phyloP scores from a whole-genome alignment of 2,329 filamentous ascomycete genomes.

The Exophiala sideris region DNA sequence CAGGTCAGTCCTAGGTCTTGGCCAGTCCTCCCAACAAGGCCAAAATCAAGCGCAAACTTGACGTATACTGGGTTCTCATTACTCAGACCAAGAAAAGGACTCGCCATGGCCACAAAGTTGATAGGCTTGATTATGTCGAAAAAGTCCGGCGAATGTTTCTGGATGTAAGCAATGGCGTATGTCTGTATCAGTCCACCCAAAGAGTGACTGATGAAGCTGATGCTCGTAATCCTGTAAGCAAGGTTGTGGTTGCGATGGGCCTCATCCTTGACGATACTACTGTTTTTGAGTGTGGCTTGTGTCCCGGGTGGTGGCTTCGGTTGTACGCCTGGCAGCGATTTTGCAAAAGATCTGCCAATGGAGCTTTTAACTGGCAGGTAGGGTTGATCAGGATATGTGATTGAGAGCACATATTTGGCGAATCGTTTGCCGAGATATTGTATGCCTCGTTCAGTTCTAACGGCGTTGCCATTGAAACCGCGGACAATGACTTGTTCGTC shows the following conservation, averaged over 20 bases:
- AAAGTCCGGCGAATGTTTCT: slow-evolving; percentile 75
- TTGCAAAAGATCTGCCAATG: slow-evolving; percentile 47
- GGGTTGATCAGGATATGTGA: slow-evolving; percentile 93
- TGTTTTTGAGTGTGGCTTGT: slow-evolving; percentile 56
- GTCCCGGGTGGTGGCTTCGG: slow-evolving; percentile 14
- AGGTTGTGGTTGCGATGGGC: slow-evolving; percentile 41
- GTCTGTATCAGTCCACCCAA: slow-evolving; percentile 81
- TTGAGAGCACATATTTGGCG: slow-evolving; percentile 81
- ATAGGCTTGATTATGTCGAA: slow-evolving; percentile 78
- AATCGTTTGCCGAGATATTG: slow-evolving; percentile 95
- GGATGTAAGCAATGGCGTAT: slow-evolving; percentile 82
- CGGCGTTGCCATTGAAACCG: slow-evolving; percentile 54
- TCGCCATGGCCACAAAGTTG: slow-evolving; percentile 92
- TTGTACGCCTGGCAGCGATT: slow-evolving; percentile 46
- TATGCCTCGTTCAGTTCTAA: slow-evolving; percentile 86
- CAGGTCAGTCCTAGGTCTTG: slow-evolving; percentile 94
- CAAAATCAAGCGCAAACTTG: slow-evolving; percentile 94
- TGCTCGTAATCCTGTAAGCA: slow-evolving; percentile 68
- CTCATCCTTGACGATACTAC: slow-evolving; percentile 53
- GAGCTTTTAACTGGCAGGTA: slow-evolving; percentile 66
- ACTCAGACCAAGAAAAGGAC: slow-evolving; percentile 78
- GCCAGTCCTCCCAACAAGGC: slow-evolving; percentile 90
- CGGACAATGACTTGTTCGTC: slow-evolving; percentile 55
- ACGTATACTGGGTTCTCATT: slow-evolving; percentile 98
- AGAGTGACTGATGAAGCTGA: slow-evolving; percentile 87